phyloP scores from a whole-genome alignment of 139 green algal species.

The Micractinium conductrix region DNA sequence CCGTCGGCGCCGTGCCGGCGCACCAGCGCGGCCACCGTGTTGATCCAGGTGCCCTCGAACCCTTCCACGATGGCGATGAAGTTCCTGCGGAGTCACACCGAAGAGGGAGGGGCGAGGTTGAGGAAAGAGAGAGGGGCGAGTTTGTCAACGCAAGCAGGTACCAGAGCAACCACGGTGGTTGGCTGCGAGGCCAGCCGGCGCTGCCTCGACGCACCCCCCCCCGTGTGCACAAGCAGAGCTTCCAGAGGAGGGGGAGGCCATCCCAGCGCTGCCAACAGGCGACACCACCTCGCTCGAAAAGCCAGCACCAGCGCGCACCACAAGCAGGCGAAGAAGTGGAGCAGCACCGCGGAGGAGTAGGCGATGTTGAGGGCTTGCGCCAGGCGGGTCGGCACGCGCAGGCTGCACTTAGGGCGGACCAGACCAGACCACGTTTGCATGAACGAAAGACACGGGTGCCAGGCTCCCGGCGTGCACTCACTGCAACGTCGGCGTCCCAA shows the following conservation, averaged over 20 bases:
- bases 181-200: no score
- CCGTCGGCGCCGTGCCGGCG: conserved; percentile 6
- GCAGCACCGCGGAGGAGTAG: neutral
- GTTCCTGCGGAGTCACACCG: conserved; percentile 27
- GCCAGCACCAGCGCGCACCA: conserved; percentile 17
- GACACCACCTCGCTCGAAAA: no score
- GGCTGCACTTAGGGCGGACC: no score
- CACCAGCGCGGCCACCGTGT: conserved; percentile 18
- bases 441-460: no score
- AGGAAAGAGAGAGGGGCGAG: neutral
- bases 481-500: no score
- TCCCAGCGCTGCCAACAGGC: conserved; percentile 6
- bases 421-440: no score
- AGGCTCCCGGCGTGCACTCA: no score
- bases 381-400: neutral
- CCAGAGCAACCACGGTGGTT: no score
- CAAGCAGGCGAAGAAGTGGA: conserved; percentile 23
- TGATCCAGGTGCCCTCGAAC: neutral
- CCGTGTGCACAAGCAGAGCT: neutral
- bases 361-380: neutral
- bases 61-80: conserved; percentile 25
- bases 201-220: no score
- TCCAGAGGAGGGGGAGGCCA: no score
- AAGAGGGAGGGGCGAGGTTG: neutral
- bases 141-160: neutral